Base-by-base conservation (phyloP, 2,329 filamentous ascomycete genomes). In the Hymenoscyphus infarciens region DNA sequence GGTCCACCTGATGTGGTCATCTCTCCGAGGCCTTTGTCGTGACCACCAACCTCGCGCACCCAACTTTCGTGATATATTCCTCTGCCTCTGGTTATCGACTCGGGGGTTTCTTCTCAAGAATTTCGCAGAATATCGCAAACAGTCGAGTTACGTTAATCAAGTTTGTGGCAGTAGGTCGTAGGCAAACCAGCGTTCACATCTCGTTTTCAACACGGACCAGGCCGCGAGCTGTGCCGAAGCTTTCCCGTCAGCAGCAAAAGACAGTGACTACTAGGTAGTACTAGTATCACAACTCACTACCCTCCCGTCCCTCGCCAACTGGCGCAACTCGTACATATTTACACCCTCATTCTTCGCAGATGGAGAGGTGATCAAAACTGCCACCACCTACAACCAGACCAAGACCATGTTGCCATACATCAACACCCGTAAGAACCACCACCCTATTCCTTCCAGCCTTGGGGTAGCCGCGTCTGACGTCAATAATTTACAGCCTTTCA, bases 381-480 rank as follows among this genome's bases (percentile, higher is more conserved):
- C 56, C 59, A 42, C 49, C 13, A 7, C 15, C 13, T 19, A 61
- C 15, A 13, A n/a, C 15, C 4, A 29, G 5, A 33, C 55, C 27
- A 31, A 25, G 62, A 69, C 52, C 27, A 88, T 89, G 87, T 75
- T 89, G 66, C 85, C 87, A 61, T 87, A 83, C 70, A 85, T 89
- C 73, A 81, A 88, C 72, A 74, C 77, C 66, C 81, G 86, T 88
- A 78, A 69, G 81, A 31, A 58, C 27, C 27, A 19, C 53, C 13
- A 27, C 22, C 60, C 35, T 54, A 54, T 31, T n/a, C 29, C 25
- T 19, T 45, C 19, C 11, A 42, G 29, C 63, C 49, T 57, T 45
- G 45, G 19, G 45, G 62, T 60, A 60, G 61, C 66, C 62, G 57
- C 56, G 52, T 66, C 72, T 74, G 68, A 74, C 69, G 66, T 67